Percentiles rank a stretch among this genome's conserved stretches.
These are phyloP conservation scores for Cyberlindnera xishuangbannaensis DNA, from an alignment of 805 yeast genomes.

Conservation along the genomic window DNA sequence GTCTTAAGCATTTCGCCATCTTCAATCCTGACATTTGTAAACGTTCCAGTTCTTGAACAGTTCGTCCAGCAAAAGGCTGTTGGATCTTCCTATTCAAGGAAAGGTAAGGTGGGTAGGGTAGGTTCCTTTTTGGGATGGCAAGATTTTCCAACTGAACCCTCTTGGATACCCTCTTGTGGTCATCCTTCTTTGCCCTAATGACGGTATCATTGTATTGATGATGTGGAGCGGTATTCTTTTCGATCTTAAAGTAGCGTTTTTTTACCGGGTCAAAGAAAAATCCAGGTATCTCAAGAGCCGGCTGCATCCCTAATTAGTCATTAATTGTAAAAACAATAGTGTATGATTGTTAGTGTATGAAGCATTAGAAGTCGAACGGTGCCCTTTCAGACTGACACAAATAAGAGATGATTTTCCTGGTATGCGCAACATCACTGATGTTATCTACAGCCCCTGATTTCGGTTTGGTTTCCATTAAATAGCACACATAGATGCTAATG, in stretches of 20 bases:
- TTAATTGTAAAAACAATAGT: too few species aligned
- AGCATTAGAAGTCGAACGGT: too few species aligned
- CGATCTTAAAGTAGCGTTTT: slow-evolving; percentile 25
- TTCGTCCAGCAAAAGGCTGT: background rate
- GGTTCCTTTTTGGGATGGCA: background rate
- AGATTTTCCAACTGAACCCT: slow-evolving; percentile 4
- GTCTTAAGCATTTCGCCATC: background rate
- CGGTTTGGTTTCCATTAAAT: too few species aligned
- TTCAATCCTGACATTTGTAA: background rate
- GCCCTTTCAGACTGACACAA: too few species aligned
- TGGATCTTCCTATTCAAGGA: background rate
- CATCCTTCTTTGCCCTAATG: slow-evolving; percentile 12
- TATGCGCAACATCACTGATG: too few species aligned
- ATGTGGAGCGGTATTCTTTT: slow-evolving; percentile 7
- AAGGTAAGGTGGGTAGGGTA: slow-evolving; percentile 5
- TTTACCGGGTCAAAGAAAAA: slow-evolving; percentile 20
- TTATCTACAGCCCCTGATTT: too few species aligned
- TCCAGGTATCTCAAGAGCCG: slow-evolving; percentile 20
- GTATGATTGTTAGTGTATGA: too few species aligned
- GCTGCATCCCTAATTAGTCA: background rate
- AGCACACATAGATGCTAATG: too few species aligned
- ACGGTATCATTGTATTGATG: slow-evolving; percentile 13
- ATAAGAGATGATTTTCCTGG: too few species aligned
- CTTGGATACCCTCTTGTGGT: slow-evolving; percentile 6
- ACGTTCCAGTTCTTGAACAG: background rate